phyloP scores from a whole-genome alignment of 352 stramenopile species.

The Globisporangium cystogenes region DNA sequence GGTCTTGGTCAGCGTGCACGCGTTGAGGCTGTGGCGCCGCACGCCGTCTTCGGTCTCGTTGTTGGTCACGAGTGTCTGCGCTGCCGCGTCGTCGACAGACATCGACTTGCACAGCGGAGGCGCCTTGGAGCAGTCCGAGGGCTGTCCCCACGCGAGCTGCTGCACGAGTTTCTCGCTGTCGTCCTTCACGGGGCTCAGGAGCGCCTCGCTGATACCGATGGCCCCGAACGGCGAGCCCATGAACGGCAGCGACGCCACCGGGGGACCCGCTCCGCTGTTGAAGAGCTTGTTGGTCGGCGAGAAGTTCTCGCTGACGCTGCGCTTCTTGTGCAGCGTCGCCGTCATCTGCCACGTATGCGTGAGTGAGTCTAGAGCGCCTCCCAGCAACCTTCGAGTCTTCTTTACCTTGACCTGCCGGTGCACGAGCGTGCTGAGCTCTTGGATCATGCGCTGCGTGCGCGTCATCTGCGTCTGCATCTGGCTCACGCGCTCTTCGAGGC shows the following conservation, averaged over 20 bases:
- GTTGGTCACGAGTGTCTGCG: neutral
- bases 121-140: neutral
- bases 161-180: neutral
- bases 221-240: neutral
- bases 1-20: conserved; percentile 11
- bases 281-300: conserved; percentile 18
- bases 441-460: conserved; percentile 45
- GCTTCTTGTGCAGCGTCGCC: conserved; percentile 21
- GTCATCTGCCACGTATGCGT: conserved; percentile 19
- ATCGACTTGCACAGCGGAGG: neutral
- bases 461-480: conserved; percentile 35
- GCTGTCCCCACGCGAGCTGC: neutral
- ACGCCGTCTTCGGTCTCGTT: conserved; percentile 4
- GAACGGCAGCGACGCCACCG: conserved; percentile 3
- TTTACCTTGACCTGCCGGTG: conserved; percentile 42
- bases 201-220: conserved; percentile 3
- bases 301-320: conserved; percentile 28
- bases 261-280: conserved; percentile 1
- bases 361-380: no score
- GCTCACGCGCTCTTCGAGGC: conserved; percentile 35
- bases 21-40: conserved; percentile 6
- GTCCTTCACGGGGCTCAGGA: neutral
- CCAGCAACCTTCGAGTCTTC: no score
- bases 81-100: neutral
- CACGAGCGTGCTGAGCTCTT: conserved; percentile 34